Evolutionary conservation across 768 basidiomycete species (phyloP).

Genomic region (Rhizopogon salebrosus): DNA sequence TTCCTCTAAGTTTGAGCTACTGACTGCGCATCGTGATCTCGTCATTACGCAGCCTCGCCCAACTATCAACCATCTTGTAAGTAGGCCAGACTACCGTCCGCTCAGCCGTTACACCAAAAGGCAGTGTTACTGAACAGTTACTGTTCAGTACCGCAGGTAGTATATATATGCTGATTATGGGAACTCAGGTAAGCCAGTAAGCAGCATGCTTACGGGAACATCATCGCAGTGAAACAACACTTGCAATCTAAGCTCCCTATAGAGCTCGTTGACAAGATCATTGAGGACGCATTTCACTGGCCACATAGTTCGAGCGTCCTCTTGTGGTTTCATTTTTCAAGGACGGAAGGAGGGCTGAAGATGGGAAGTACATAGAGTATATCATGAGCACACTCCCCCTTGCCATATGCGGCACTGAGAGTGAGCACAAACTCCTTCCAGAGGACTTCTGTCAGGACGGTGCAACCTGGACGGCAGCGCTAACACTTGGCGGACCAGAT

Average conservation of each 20-base stretch:
- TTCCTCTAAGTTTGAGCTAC: too few species aligned
- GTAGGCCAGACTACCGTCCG: too few species aligned
- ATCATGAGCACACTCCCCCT: not conserved
- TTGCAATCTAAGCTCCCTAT: not conserved
- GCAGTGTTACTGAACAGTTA: too few species aligned
- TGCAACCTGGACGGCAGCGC: not conserved
- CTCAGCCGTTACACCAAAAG: too few species aligned
- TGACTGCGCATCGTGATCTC: not conserved
- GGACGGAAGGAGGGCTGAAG: not conserved
- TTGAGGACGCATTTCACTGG: slow-evolving; percentile 27
- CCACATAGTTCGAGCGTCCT: not conserved
- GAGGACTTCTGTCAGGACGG: not conserved
- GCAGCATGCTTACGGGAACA: too few species aligned
- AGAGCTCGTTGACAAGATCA: not conserved
- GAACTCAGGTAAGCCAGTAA: too few species aligned
- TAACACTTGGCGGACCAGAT: not conserved
- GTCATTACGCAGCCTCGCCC: not conserved
- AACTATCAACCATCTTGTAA: not conserved
- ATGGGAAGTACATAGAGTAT: too few species aligned
- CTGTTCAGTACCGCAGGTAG: too few species aligned
- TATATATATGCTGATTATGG: too few species aligned
- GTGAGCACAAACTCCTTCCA: not conserved
- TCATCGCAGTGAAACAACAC: not conserved
- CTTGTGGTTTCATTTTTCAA: not conserved
- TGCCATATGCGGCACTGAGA: not conserved